phyloP scores from a whole-genome alignment of 1,284 basidiomycete species.

The Agaricales sp. region DNA sequence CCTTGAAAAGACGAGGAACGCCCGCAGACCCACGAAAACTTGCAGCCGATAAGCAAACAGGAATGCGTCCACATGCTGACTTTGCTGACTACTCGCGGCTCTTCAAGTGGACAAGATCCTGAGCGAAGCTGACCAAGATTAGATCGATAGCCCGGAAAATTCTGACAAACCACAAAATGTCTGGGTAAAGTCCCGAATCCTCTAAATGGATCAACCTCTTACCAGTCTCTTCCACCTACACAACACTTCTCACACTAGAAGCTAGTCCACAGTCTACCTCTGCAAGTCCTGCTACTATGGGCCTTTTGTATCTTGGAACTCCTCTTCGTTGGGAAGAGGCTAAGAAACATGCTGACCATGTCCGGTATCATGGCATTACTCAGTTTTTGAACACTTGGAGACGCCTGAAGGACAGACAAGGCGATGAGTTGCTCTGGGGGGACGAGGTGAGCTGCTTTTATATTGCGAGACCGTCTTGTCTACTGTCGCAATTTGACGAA shows the following conservation, averaged over 20 bases:
- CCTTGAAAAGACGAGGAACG: too few species aligned
- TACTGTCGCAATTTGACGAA: conserved; percentile 1
- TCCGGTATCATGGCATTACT: conserved; percentile 86
- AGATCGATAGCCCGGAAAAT: too few species aligned
- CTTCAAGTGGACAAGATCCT: neutral
- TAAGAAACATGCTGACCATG: conserved; percentile 82
- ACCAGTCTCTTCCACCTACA: too few species aligned
- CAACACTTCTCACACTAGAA: too few species aligned
- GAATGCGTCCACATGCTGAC: neutral
- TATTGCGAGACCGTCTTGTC: neutral
- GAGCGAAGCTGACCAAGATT: neutral
- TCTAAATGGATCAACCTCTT: too few species aligned
- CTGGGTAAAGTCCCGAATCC: too few species aligned
- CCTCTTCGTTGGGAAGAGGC: conserved; percentile 91
- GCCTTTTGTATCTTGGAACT: conserved; percentile 89
- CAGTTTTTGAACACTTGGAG: conserved; percentile 95
- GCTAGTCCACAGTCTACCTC: too few species aligned
- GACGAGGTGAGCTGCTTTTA: conserved; percentile 67
- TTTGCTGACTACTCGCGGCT: neutral
- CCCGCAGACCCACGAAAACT: too few species aligned
- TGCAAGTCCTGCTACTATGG: too few species aligned
- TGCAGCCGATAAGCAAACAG: too few species aligned
- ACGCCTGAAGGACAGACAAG: conserved; percentile 82
- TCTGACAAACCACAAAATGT: neutral
- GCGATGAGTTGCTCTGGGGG: conserved; percentile 95